Evolutionary conservation across 2,329 filamentous ascomycete genomes (phyloP).

Genomic region (Sclerotinia nivalis): DNA sequence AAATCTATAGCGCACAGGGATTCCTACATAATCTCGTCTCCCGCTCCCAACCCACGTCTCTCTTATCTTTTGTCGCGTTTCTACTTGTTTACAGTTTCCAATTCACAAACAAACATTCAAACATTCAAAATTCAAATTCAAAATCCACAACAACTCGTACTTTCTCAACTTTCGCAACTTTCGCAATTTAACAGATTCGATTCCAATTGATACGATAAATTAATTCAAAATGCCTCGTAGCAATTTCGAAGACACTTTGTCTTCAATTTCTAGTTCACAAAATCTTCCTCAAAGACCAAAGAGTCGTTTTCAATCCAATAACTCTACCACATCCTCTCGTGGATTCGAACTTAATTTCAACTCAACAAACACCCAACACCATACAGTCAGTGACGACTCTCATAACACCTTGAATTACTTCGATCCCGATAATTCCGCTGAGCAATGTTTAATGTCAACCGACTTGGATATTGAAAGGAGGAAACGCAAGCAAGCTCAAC

Average conservation of each 20-base stretch:
- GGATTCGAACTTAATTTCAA: neutral
- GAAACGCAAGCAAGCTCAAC: slow-evolving; percentile 24
- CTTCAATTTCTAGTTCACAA: slow-evolving; percentile 11
- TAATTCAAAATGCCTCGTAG: slow-evolving; percentile 12
- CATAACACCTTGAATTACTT: neutral
- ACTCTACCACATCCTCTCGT: slow-evolving; percentile 9
- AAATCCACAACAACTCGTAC: neutral
- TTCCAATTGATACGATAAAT: neutral
- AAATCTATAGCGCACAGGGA: neutral
- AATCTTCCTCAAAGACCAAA: slow-evolving; percentile 14
- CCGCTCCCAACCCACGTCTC: neutral
- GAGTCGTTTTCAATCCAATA: slow-evolving; percentile 13
- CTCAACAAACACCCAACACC: slow-evolving; percentile 20
- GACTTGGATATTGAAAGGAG: slow-evolving; percentile 16
- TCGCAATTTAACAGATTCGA: too few species aligned
- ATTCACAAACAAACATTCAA: neutral
- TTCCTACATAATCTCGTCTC: slow-evolving; percentile 16
- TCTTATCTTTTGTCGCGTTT: neutral
- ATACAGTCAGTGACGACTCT: slow-evolving; percentile 10
- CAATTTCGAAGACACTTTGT: slow-evolving; percentile 13
- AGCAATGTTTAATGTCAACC: slow-evolving; percentile 15
- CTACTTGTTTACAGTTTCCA: slow-evolving; percentile 13
- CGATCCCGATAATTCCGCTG: slow-evolving; percentile 13
- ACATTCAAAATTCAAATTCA: neutral
- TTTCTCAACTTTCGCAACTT: neutral